Base-by-base conservation (phyloP, 345 rosid genomes). In the Eucalyptus erythrocorys region DNA sequence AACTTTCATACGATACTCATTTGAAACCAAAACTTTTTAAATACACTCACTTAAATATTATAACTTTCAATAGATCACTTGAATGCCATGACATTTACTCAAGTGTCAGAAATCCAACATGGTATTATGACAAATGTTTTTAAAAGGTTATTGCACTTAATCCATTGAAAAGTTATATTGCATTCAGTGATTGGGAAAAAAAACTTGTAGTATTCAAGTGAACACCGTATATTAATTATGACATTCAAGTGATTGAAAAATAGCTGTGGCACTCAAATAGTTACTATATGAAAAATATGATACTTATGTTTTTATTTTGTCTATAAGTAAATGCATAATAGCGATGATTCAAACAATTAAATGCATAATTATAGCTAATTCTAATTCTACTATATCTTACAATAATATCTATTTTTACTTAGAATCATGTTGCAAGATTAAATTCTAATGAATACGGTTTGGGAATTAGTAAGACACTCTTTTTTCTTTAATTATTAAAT, bases 41-140 rank as follows among this genome's bases (percentile, higher is more conserved):
- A 64, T 14, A n/a, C 1, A 14, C 2, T n/a, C 2, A n/a, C 21
- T 14, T n/a, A 0, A 64, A 1, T n/a, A 1, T 4, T 10, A n/a
- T n/a, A n/a, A 64, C 21, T 64, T n/a, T 66, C 2, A 1, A 66
- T 15, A 11, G 6, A 66, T n/a, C 5, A 66, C 21, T 32, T 7
- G 11, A 66, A 21, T 66, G 21, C 2, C 10, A 14, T 15, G 4
- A 66, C 37, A 32, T 32, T 66, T 66, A n/a, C 34, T 6, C 40
- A 15, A 66, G 37, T 66, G 40, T 4, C 1, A 1, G 1, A 66
- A 66, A 66, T 66, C 40, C 3, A 32, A 66, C 5, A 4, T 4
- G 40, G 0, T 3, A n/a, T n/a, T 32, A n/a, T n/a, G 22, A 5
- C 40, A 32, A 66, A 16, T 3, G 0, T 66, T 32, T 64, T 64